These are phyloP conservation scores for Alternaria novae-zelandiae DNA, from an alignment of 2,329 filamentous ascomycete species.

Conservation along the genomic window DNA sequence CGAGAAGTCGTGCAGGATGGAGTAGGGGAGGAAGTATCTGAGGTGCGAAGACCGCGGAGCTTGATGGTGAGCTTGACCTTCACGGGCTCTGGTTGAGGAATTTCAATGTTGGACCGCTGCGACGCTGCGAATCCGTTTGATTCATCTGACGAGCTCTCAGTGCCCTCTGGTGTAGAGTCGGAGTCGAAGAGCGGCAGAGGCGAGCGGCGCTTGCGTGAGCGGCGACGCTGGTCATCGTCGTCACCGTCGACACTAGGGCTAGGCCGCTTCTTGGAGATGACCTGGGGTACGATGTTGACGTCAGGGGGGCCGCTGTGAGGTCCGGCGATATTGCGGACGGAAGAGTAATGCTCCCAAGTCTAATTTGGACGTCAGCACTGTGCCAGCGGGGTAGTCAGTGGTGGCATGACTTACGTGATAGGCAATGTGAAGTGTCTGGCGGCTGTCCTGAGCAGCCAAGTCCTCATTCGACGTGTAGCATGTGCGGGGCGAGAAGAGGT, in stretches of 20 bases:
- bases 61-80: constrained; percentile 42
- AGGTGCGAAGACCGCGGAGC: constrained; percentile 39
- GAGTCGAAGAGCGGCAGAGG: constrained; percentile 54
- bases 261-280: constrained; percentile 52
- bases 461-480: constrained; percentile 32
- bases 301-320: constrained; percentile 63
- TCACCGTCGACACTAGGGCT: constrained; percentile 61
- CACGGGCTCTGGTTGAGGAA: constrained; percentile 22
- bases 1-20: constrained; percentile 28
- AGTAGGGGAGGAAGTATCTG: constrained; percentile 25
- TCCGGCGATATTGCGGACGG: constrained; percentile 66
- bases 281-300: constrained; percentile 46
- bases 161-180: constrained; percentile 45
- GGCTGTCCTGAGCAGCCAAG: constrained; percentile 40
- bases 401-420: constrained; percentile 61
- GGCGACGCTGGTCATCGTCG: constrained; percentile 56
- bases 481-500: constrained; percentile 55
- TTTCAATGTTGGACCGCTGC: constrained; percentile 32
- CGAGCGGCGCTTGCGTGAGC: constrained; percentile 61
- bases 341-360: constrained; percentile 71
- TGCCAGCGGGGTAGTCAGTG: neutral
- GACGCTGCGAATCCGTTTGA: constrained; percentile 37
- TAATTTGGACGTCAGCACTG: constrained; percentile 43
- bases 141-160: constrained; percentile 46
- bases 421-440: constrained; percentile 62